phyloP scores from a whole-genome alignment of 164 flowering plant species.

The Annona cherimola region DNA sequence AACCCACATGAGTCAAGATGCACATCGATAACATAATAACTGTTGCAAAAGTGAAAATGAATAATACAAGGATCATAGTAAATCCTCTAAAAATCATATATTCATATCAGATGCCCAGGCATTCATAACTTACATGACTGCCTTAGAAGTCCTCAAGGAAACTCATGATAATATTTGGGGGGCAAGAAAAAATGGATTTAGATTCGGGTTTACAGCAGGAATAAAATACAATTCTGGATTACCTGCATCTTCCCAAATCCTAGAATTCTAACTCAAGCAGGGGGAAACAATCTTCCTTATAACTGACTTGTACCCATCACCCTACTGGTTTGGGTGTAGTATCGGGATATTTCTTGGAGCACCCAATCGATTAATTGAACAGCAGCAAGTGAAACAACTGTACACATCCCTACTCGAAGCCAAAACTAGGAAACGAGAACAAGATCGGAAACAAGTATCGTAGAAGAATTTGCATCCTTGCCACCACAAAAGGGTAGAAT shows the following conservation, averaged over 20 bases:
- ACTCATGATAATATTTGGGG: no score
- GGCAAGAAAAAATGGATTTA: background rate
- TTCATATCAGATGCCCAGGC: background rate
- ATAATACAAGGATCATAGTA: background rate
- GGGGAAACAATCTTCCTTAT: background rate
- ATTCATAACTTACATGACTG: background rate
- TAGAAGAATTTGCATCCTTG: background rate
- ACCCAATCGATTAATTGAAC: background rate
- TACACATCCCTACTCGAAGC: constrained; percentile 12
- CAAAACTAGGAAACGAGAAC: background rate
- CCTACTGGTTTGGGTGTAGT: constrained; percentile 2
- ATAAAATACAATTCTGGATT: constrained; percentile 7
- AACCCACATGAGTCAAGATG: no score
- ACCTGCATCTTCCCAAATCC: constrained; percentile 2
- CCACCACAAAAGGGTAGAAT: background rate
- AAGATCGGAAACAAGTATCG: constrained; percentile 9
- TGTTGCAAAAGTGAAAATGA: background rate
- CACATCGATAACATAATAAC: no score
- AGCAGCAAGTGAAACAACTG: constrained; percentile 7
- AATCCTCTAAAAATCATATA: background rate
- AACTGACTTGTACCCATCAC: constrained; percentile 1
- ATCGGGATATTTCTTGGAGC: background rate
- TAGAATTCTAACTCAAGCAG: constrained; percentile 5
- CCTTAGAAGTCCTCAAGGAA: no score
- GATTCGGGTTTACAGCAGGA: background rate